phyloP scores from a whole-genome alignment of 441 rosid species.

The Adansonia madagascariensis region DNA sequence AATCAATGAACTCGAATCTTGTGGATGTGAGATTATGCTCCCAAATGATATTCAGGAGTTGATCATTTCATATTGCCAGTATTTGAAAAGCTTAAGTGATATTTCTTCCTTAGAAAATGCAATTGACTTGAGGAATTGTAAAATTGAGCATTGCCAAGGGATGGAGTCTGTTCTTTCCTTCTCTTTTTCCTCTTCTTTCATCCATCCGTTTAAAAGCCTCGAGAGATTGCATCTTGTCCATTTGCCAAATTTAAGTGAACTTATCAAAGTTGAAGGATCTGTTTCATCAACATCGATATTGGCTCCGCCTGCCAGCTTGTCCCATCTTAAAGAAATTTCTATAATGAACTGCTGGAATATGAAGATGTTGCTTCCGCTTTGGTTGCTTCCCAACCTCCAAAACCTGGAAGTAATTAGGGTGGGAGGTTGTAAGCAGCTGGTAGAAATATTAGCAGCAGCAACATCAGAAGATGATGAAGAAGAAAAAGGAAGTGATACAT shows the following conservation, averaged over 20 bases:
- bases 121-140: not conserved
- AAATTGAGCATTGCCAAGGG: not conserved
- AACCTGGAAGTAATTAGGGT: slow-evolving; percentile 26
- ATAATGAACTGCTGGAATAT: not conserved
- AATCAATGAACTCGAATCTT: not conserved
- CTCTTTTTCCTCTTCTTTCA: not conserved
- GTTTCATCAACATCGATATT: not conserved
- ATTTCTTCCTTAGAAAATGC: not conserved
- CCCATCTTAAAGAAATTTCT: not conserved
- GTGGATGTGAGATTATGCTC: not conserved
- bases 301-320: not conserved
- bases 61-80: not conserved
- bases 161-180: not conserved
- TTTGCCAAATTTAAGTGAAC: not conserved
- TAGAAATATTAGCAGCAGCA: not conserved
- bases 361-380: slow-evolving; percentile 19
- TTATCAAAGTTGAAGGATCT: not conserved
- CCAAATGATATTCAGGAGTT: not conserved
- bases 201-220: not conserved
- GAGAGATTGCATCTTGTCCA: fast-evolving
- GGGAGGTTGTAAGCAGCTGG: not conserved
- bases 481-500: not conserved
- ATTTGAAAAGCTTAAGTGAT: not conserved
- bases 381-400: slow-evolving; percentile 25
- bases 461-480: not conserved